Percentiles rank a stretch among this genome's conserved stretches.
phyloP scores from a whole-genome alignment of 352 stramenopile species.

The Phytopythium litorale region DNA sequence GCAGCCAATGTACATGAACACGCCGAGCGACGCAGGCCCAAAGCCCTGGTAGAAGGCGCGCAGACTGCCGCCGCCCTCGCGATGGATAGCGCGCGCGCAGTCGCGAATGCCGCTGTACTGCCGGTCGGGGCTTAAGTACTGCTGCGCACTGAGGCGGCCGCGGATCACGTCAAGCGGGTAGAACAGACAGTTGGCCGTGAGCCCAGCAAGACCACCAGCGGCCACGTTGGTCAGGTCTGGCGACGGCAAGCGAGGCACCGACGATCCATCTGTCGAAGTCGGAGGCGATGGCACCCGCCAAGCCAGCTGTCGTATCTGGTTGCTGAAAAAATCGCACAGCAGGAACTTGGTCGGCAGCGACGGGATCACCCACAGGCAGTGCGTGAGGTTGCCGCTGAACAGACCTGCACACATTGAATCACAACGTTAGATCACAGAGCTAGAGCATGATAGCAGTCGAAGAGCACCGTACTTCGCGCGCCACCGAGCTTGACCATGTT shows the following conservation, averaged over 20 bases:
- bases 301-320: conserved; percentile 31
- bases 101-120: conserved; percentile 48
- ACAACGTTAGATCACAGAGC: not conserved
- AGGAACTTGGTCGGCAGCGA: conserved; percentile 79
- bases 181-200: conserved; percentile 66
- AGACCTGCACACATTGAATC: conserved; percentile 22
- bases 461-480: conserved; percentile 25
- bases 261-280: not conserved
- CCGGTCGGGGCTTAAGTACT: conserved; percentile 45
- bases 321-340: conserved; percentile 65
- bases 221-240: conserved; percentile 57
- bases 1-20: conserved; percentile 81
- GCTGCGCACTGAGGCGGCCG: conserved; percentile 65
- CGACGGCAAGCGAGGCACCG: conserved; percentile 5
- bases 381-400: conserved; percentile 75
- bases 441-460: not conserved
- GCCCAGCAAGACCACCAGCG: conserved; percentile 54
- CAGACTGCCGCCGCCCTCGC: conserved; percentile 32
- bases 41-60: conserved; percentile 78
- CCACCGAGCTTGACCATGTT: conserved; percentile 75
- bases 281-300: conserved; percentile 6
- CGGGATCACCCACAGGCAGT: conserved; percentile 81
- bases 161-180: conserved; percentile 81
- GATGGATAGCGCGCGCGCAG: conserved; percentile 46
- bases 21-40: conserved; percentile 56